Conservation (phyloP, 345 rosid genomes). For the Crucihimalaya himalaica region DNA sequence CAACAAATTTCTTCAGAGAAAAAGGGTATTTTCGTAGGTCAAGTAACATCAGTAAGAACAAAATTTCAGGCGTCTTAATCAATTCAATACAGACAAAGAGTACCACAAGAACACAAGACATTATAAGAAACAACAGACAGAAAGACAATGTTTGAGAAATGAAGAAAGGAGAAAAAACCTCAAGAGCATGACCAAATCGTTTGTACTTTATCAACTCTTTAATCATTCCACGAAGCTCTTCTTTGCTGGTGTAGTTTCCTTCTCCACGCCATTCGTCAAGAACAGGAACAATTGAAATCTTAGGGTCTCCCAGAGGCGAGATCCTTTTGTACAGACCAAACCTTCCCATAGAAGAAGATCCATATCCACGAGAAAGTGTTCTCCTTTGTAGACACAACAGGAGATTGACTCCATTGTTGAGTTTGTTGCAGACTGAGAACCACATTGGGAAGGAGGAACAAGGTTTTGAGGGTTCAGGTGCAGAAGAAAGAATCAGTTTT, state of each 20-base stretch:
- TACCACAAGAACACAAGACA: too few relatives aligned
- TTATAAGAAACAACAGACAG: too few relatives aligned
- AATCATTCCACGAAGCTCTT: conserved; percentile 2
- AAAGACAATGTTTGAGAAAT: neutral
- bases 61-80: too few relatives aligned
- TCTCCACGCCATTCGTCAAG: conserved; percentile 7
- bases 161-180: neutral
- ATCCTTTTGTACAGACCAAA: neutral
- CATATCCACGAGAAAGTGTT: neutral
- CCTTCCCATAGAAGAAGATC: neutral
- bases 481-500: neutral
- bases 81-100: too few relatives aligned
- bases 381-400: neutral
- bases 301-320: neutral
- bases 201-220: neutral
- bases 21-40: neutral
- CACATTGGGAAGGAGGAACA: neutral
- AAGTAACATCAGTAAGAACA: too few relatives aligned
- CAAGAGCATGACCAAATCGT: neutral
- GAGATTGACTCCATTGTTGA: neutral
- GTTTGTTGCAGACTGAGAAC: neutral
- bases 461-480: neutral
- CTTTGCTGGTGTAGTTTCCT: neutral
- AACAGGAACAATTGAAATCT: neutral
- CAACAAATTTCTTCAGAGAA: neutral